phyloP scores from a whole-genome alignment of 2,329 filamentous ascomycete genomes.

The Fusarium graminum region DNA sequence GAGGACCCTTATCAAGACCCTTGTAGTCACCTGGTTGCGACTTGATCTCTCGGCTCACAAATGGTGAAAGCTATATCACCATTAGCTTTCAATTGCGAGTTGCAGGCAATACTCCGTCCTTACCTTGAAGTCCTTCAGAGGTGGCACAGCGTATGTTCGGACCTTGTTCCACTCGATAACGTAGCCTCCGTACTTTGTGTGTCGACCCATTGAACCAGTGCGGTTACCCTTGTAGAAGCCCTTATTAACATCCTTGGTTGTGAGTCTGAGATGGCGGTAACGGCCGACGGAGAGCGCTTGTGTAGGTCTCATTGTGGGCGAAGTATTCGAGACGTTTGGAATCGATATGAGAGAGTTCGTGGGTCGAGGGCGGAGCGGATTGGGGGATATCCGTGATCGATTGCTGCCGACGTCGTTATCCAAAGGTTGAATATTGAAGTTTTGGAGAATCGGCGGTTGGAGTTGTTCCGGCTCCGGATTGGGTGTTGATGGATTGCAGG shows the following conservation, averaged over 20 bases:
- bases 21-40: conserved; percentile 67
- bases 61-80: conserved; percentile 77
- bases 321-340: neutral
- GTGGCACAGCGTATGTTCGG: conserved; percentile 88
- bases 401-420: conserved; percentile 15
- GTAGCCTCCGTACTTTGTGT: conserved; percentile 88
- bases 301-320: conserved; percentile 73
- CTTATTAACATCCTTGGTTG: conserved; percentile 91
- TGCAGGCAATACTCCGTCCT: conserved; percentile 32
- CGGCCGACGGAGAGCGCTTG: conserved; percentile 73
- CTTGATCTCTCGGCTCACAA: conserved; percentile 74
- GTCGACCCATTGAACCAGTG: conserved; percentile 86
- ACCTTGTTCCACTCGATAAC: conserved; percentile 88
- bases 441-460: conserved; percentile 37
- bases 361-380: conserved; percentile 13
- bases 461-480: conserved; percentile 52
- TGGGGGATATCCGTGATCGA: conserved; percentile 24
- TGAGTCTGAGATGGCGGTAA: conserved; percentile 82
- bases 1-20: conserved; percentile 65
- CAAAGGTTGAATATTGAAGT: conserved; percentile 40
- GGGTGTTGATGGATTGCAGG: conserved; percentile 36
- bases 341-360: conserved; percentile 8
- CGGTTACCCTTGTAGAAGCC: conserved; percentile 98
- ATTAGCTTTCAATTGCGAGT: conserved; percentile 30
- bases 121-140: conserved; percentile 79